A percentile compares a stretch with the other conserved stretches of the same genome.
phyloP scores from a whole-genome alignment of 129 eudicot species.

The Chrysanthemum seticuspe region DNA sequence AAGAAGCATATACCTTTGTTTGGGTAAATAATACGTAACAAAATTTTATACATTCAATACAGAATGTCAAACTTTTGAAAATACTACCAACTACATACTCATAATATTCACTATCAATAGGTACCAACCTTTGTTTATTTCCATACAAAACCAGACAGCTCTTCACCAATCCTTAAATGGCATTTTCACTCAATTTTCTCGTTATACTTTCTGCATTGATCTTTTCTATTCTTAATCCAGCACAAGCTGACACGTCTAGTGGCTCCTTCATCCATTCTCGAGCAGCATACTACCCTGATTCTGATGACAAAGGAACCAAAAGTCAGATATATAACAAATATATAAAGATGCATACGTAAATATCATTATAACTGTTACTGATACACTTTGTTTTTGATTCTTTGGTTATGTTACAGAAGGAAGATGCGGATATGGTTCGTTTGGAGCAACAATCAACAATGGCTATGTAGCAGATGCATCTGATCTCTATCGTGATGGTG shows the following conservation, averaged over 20 bases:
- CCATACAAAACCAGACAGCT: slow-evolving; percentile 44
- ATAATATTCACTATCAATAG: slow-evolving; percentile 41
- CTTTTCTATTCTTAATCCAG: slow-evolving; percentile 35
- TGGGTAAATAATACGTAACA: slow-evolving; percentile 4
- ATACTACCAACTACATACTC: slow-evolving; percentile 22
- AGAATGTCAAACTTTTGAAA: slow-evolving; percentile 40
- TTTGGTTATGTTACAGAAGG: background rate
- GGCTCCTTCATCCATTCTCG: slow-evolving; percentile 63
- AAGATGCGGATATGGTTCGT: slow-evolving; percentile 44
- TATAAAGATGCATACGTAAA: background rate
- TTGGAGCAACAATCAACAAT: slow-evolving; percentile 68
- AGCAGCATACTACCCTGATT: slow-evolving; percentile 68
- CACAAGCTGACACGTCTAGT: slow-evolving; percentile 42
- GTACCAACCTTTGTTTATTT: slow-evolving; percentile 20
- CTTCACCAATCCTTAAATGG: slow-evolving; percentile 40
- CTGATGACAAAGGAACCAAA: slow-evolving; percentile 80
- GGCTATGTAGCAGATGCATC: slow-evolving; percentile 79
- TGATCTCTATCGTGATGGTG: slow-evolving; percentile 63
- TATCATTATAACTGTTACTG: slow-evolving; percentile 8
- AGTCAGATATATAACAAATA: slow-evolving; percentile 43
- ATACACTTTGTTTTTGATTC: background rate
- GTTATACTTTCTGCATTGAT: slow-evolving; percentile 34
- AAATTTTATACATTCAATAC: slow-evolving; percentile 19
- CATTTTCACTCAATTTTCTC: slow-evolving; percentile 29
- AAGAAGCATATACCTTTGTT: too few relatives aligned